phyloP scores from a whole-genome alignment of 208 protist species.

The Wallacemonas rigidus region DNA sequence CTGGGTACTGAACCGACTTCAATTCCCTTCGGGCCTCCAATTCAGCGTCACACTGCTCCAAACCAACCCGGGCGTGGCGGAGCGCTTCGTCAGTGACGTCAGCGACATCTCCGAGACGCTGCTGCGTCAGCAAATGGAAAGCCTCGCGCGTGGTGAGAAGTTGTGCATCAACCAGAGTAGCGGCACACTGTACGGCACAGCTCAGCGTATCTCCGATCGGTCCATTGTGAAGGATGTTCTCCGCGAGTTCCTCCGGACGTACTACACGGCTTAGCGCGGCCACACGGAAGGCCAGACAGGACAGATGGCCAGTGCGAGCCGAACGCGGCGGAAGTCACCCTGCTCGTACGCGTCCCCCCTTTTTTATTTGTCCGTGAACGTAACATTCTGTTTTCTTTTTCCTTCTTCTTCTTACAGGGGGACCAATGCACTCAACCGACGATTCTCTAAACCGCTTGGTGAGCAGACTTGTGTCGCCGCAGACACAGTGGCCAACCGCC shows the following conservation, averaged over 20 bases:
- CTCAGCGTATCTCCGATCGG: conserved; percentile 89
- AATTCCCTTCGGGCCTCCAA: conserved; percentile 93
- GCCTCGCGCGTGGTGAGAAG: conserved; percentile 44
- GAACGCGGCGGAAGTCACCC: no score
- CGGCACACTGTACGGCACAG: conserved; percentile 93
- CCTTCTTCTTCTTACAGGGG: no score
- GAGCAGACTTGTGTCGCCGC: no score
- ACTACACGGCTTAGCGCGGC: conserved; percentile 62
- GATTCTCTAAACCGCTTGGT: no score
- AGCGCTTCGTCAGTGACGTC: conserved; percentile 82
- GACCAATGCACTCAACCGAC: no score
- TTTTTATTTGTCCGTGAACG: no score
- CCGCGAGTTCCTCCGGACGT: conserved; percentile 77
- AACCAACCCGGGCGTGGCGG: conserved; percentile 64
- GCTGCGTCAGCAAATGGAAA: conserved; percentile 31
- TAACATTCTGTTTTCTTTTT: no score
- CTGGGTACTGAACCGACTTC: conserved; percentile 94
- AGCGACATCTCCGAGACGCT: conserved; percentile 47
- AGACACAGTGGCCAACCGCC: no score
- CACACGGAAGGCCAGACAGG: no score
- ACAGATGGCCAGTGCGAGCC: no score
- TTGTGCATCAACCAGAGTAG: conserved; percentile 31
- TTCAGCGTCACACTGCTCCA: conserved; percentile 92
- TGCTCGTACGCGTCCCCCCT: no score
- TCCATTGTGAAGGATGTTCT: conserved; percentile 89